Percentiles rank a stretch among this genome's conserved stretches.
phyloP scores from a whole-genome alignment of 805 yeast species.

The Blastobotrys parvus region DNA sequence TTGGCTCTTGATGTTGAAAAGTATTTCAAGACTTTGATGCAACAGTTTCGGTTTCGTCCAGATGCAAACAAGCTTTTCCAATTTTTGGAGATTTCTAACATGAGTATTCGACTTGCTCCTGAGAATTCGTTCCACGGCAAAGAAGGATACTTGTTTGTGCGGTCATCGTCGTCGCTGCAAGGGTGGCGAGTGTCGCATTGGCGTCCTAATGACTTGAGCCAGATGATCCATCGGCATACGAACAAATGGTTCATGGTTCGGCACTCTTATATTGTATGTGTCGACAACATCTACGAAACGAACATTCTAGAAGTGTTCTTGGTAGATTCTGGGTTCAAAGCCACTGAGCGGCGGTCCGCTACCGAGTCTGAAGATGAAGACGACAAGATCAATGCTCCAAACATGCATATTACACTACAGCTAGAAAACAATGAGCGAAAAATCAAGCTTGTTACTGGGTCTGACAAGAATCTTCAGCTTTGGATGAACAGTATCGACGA shows the following conservation, averaged over 20 bases:
- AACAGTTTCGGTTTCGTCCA: conserved; percentile 56
- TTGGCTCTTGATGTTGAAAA: conserved; percentile 38
- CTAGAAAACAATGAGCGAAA: conserved; percentile 35
- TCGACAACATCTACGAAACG: conserved; percentile 77
- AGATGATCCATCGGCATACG: conserved; percentile 85
- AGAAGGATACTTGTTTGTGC: conserved; percentile 75
- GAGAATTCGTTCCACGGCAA: conserved; percentile 80
- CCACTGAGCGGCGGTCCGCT: conserved; percentile 33
- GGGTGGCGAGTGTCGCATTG: conserved; percentile 96
- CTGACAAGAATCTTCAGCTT: conserved; percentile 70
- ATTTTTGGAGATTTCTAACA: conserved; percentile 83
- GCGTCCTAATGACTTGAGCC: conserved; percentile 65
- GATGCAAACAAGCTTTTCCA: conserved; percentile 78
- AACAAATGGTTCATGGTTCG: conserved; percentile 88
- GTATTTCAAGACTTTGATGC: conserved; percentile 57
- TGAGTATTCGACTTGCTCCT: conserved; percentile 72
- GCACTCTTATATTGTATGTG: conserved; percentile 76
- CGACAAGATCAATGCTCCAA: conserved; percentile 14
- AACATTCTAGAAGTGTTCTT: conserved; percentile 86
- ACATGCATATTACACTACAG: conserved; percentile 19
- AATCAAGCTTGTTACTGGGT: conserved; percentile 46
- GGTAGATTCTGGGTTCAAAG: conserved; percentile 68
- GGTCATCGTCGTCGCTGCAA: conserved; percentile 76
- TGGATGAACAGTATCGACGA: conserved; percentile 71
- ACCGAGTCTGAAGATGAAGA: conserved; percentile 17